phyloP scores from a whole-genome alignment of 2,329 filamentous ascomycete genomes.

The Cladophialophora bantiana region DNA sequence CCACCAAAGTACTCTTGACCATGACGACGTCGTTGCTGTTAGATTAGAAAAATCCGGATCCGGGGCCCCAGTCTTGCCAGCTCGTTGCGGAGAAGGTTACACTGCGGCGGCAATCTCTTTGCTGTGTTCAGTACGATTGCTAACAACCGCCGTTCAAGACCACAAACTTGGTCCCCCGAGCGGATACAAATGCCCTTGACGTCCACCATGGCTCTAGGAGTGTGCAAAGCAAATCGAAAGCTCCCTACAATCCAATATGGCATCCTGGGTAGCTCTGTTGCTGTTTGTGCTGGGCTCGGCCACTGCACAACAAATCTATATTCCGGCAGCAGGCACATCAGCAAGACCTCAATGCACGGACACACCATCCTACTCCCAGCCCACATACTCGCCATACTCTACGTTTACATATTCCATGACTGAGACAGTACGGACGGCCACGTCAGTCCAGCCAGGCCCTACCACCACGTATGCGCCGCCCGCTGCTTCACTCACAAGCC shows the following conservation, averaged over 20 bases:
- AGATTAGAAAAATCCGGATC: not conserved
- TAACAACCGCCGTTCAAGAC: not conserved
- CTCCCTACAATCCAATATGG: slow-evolving; percentile 6
- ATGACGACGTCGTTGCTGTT: not conserved
- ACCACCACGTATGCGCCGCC: slow-evolving; percentile 44
- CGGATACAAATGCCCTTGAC: not conserved
- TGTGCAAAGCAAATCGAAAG: not conserved
- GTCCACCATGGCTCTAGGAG: not conserved
- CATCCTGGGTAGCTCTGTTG: not conserved
- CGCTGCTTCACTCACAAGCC: slow-evolving; percentile 40
- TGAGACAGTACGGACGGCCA: slow-evolving; percentile 45
- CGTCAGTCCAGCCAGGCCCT: slow-evolving; percentile 44
- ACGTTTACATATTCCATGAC: slow-evolving; percentile 44
- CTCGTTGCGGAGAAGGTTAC: slow-evolving; percentile 3
- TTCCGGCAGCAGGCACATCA: slow-evolving; percentile 42
- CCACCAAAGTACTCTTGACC: too few species aligned
- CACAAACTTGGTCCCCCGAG: not conserved
- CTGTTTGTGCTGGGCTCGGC: not conserved
- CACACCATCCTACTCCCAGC: slow-evolving; percentile 29
- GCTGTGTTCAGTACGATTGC: not conserved
- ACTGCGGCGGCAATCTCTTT: not conserved
- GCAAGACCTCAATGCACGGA: slow-evolving; percentile 41
- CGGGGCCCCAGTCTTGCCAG: not conserved
- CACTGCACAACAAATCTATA: slow-evolving; percentile 41
- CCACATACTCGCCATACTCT: slow-evolving; percentile 41